A percentile compares a stretch with the other conserved stretches of the same genome.
phyloP scores from a whole-genome alignment of 2,329 filamentous ascomycete genomes.

The Phaeoacremonium minimum region DNA sequence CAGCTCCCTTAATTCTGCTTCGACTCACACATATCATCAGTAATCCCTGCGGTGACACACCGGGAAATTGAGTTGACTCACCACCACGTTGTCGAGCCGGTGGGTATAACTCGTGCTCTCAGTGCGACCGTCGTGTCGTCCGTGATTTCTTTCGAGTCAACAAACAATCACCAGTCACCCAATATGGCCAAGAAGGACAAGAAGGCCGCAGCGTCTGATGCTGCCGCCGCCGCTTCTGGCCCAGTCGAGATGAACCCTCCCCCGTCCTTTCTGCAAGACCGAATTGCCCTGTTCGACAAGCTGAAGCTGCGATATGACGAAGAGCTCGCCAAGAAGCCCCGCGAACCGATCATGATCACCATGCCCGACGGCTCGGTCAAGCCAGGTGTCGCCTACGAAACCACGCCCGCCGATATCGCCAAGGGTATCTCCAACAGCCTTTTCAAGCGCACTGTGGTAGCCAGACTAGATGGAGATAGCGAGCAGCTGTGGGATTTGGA shows the following conservation, averaged over 20 bases:
- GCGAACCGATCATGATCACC: constrained; percentile 69
- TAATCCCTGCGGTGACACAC: neutral
- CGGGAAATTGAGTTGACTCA: too few relatives aligned
- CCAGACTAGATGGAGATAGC: constrained; percentile 70
- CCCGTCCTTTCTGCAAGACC: constrained; percentile 76
- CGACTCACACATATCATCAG: neutral
- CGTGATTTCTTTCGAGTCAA: constrained; percentile 7
- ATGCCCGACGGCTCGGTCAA: constrained; percentile 68
- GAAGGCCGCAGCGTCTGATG: constrained; percentile 33
- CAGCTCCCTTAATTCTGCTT: neutral
- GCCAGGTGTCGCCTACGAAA: constrained; percentile 83
- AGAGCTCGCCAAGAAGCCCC: constrained; percentile 66
- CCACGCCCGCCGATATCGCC: constrained; percentile 75
- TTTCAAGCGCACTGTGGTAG: constrained; percentile 82
- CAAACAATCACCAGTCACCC: too few relatives aligned
- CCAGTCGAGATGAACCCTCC: constrained; percentile 47
- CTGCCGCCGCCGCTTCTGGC: constrained; percentile 28
- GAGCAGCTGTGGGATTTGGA: constrained; percentile 87
- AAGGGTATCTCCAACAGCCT: constrained; percentile 80
- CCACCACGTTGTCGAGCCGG: too few relatives aligned
- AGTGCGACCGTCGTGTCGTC: too few relatives aligned
- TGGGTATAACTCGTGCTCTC: too few relatives aligned
- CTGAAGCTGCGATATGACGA: constrained; percentile 81
- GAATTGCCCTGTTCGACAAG: constrained; percentile 83
- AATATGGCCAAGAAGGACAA: constrained; percentile 43